Base-by-base conservation (phyloP, 164 flowering plant genomes). In the Tetracentron sinense region DNA sequence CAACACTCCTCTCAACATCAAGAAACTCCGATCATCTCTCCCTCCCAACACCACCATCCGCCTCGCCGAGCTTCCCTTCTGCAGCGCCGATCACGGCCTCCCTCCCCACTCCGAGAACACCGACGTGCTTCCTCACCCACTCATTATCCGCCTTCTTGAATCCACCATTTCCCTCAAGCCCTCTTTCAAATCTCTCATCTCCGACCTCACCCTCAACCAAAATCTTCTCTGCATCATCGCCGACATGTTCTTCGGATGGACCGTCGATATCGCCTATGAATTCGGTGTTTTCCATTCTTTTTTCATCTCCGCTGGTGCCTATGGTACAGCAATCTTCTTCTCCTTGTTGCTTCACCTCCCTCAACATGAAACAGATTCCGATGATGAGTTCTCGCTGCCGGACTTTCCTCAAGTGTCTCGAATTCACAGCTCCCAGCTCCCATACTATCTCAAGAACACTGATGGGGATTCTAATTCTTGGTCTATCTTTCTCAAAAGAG, bases 1-100 rank as follows among this genome's bases (percentile, higher is more conserved):
- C 62, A 83, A 63, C 69, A 81, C 87, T 7, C 80, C 85, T n/a
- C 58, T 57, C 48, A 83, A 83, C 72, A 72, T 79, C 74, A 59
- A 38, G 7, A 72, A 74, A 5, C 81, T 83, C 77, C 17, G 66
- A 2, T 55, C 69, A 4, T 69, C 76, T 17, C 69, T 79, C 44
- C 80, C 82, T 7, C 71, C 71, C 2, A 12, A 35, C 44, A 72
- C 86, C 51, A 54, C 83, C 74, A 75, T 82, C 26, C 60, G 56
- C 48, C 74, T 85, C 62, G 64, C 52, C 8, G 75, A 73, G 14
- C 60, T 83, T 55, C 85, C 85, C 54, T 79, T 79, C 71, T 27
- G 52, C 57, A 64, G 70, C 81, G n/a, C n/a, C n/a, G n/a, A n/a
- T n/a, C n/a, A n/a, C n/a, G n/a, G n/a, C n/a, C n/a, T n/a, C n/a